Evolutionary conservation across 768 basidiomycete genomes (phyloP), one percentile per base, ranked within the genome.

Genomic region (Mycena maculata): DNA sequence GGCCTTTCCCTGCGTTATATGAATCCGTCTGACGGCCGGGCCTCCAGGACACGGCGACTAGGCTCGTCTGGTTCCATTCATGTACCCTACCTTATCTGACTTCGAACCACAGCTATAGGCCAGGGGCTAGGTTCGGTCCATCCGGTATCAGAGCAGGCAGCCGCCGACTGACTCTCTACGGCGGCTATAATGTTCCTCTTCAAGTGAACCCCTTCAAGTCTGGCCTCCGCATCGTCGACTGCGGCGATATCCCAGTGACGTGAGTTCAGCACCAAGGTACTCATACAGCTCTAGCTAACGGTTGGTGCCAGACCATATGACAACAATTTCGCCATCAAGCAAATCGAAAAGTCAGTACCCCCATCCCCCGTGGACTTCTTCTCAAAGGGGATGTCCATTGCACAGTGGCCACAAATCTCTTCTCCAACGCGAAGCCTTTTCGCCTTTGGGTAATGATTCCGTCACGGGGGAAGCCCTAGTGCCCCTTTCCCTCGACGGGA

Each of bases 51-150:
- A 71, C 69, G 2, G 69, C 36, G 28, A 71, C 69, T 9, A 70
- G 69, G 69, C 63, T 41, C 11, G 65, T 55, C 39, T 42, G 6
- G 12, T 11, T 20, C 39, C 28, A 13, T 18, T 44, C 1, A 0
- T 38, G 9, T 31, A 28, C 1, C 36, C 18, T 20, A 18, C 28
- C 18, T 30, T 11, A 15, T 42, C 60, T 62, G 33, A 62, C 48
- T 12, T 53, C 23, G 23, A 55, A 12, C 7, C n/a, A 15, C 7
- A 90, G 90, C 50, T 94, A 92, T 76, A 85, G 93, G 9, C 91
- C 92, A 2, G 94, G 94, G 39, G 94, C 94, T 33, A 87, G 94
- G 16, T 95, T 95, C 67, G 94, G 94, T 9, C 94, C 93, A 73
- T 87, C 90, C 41, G 94, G 92, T 15, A 93, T 95, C 70, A 88